Evolutionary conservation across 1,284 basidiomycete species (phyloP).

Genomic region (Omphalotus olearius): DNA sequence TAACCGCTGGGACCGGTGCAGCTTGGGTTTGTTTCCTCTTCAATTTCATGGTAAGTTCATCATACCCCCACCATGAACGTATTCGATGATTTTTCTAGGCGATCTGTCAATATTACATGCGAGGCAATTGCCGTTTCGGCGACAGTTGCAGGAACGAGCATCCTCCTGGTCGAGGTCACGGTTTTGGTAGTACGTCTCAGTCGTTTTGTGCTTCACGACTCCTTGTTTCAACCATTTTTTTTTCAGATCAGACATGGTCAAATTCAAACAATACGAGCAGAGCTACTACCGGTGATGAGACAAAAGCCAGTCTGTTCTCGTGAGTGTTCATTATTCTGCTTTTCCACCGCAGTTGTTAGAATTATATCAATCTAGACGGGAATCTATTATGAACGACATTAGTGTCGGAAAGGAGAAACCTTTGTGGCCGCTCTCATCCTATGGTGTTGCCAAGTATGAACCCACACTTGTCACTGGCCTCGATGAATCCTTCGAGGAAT

Average conservation of each 20-base stretch:
- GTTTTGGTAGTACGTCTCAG: conserved; percentile 20
- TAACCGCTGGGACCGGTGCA: no score
- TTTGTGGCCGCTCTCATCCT: conserved; percentile 79
- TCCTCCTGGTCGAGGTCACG: conserved; percentile 26
- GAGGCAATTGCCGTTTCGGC: conserved; percentile 69
- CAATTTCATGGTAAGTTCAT: no score
- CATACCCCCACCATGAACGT: no score
- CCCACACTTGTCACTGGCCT: conserved; percentile 63
- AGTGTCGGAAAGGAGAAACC: conserved; percentile 62
- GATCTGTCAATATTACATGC: conserved; percentile 61
- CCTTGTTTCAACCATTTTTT: background rate
- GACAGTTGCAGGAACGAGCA: conserved; percentile 67
- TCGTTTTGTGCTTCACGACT: background rate
- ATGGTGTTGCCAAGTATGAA: conserved; percentile 76
- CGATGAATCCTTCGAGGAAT: conserved; percentile 81
- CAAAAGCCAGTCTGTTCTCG: conserved; percentile 20
- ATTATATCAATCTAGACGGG: conserved; percentile 40
- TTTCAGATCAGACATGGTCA: conserved; percentile 34
- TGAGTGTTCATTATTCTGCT: conserved; percentile 9
- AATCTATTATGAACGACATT: conserved; percentile 60
- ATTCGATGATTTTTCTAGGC: conserved; percentile 17
- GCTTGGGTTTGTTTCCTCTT: no score
- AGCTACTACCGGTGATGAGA: conserved; percentile 1
- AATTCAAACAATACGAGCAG: conserved; percentile 22
- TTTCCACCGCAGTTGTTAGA: no score